These are phyloP conservation scores for Eragrostis curvula DNA, from an alignment of 176 grass and related monocot genomes.

Conservation along the genomic window DNA sequence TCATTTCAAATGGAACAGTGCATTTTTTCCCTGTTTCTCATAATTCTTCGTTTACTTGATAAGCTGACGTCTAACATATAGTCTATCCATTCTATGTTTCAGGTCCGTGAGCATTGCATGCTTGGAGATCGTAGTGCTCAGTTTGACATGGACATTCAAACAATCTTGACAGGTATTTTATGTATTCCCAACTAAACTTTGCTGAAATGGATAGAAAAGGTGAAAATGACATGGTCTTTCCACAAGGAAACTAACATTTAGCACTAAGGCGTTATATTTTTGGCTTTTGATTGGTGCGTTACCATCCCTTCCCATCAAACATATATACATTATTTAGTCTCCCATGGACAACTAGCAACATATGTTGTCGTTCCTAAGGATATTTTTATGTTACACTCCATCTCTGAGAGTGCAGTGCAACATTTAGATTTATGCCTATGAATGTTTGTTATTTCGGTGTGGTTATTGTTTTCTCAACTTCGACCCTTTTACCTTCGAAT, in stretches of 20 bases:
- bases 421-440: background rate
- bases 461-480: conserved; percentile 3
- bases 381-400: background rate
- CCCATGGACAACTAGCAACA: conserved; percentile 2
- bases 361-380: background rate
- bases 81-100: conserved; percentile 2
- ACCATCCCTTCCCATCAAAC: background rate
- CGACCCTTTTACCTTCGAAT: background rate
- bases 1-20: background rate
- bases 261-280: background rate
- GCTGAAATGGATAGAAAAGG: background rate
- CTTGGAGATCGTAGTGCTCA: conserved; percentile 44
- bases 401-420: no score
- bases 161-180: conserved; percentile 39
- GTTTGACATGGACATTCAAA: conserved; percentile 51
- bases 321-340: background rate
- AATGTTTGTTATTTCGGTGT: background rate
- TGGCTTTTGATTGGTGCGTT: background rate
- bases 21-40: background rate
- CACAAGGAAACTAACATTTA: background rate
- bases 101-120: conserved; percentile 18
- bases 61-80: background rate
- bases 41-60: background rate
- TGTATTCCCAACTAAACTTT: background rate
- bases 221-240: conserved; percentile 2